phyloP scores from a whole-genome alignment of 345 rosid species.

The Clausena lansium region DNA sequence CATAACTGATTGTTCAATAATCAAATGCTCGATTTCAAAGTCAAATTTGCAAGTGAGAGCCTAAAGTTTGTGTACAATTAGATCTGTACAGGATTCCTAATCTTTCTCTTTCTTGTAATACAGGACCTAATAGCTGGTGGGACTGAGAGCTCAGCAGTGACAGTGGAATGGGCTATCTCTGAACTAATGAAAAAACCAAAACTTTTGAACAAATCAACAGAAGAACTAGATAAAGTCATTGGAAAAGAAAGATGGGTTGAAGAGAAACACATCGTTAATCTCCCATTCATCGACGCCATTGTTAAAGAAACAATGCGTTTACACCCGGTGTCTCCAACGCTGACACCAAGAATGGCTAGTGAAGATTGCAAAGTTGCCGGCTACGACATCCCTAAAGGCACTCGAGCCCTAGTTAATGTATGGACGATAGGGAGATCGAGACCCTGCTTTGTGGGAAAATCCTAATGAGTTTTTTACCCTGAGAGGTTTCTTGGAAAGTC shows the following conservation, averaged over 20 bases:
- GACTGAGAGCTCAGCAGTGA: constrained; percentile 63
- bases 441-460: too few species aligned
- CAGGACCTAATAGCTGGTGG: constrained; percentile 65
- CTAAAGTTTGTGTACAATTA: too few species aligned
- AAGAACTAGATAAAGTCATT: constrained; percentile 55
- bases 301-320: constrained; percentile 62
- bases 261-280: constrained; percentile 47
- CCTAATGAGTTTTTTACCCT: constrained; percentile 46
- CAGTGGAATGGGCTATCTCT: constrained; percentile 62
- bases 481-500: constrained; percentile 47
- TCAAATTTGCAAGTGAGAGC: too few species aligned
- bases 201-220: constrained; percentile 41
- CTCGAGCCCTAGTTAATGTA: too few species aligned
- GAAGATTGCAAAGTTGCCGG: constrained; percentile 41
- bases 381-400: constrained; percentile 39
- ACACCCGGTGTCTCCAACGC: constrained; percentile 63
- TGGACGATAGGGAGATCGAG: too few species aligned
- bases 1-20: too few species aligned
- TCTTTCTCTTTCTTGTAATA: not conserved
- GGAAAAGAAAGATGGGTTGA: constrained; percentile 53
- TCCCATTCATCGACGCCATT: constrained; percentile 48
- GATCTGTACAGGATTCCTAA: too few species aligned
- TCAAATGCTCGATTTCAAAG: too few species aligned
- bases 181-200: constrained; percentile 49
- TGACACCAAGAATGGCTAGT: constrained; percentile 44